Percentiles rank a stretch among this genome's conserved stretches.
These are phyloP conservation scores for Pseudoscleropodium purum DNA, from an alignment of 225 moss, liverwort and hornwort species.

Conservation along the genomic window DNA sequence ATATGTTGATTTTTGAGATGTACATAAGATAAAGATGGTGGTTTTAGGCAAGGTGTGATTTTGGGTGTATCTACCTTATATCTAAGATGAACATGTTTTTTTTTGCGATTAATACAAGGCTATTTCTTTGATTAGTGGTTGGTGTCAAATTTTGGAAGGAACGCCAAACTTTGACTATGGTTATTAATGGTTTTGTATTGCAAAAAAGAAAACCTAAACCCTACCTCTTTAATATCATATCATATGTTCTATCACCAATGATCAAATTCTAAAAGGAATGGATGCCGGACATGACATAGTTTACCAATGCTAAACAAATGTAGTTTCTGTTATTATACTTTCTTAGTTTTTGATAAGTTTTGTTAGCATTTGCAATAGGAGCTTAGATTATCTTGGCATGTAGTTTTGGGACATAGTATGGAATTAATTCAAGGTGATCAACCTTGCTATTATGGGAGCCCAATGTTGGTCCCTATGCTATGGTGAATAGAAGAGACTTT, in stretches of 20 bases:
- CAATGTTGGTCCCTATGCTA: rapidly evolving
- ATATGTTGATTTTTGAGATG: not conserved
- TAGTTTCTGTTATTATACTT: too few species aligned
- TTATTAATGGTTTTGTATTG: not conserved
- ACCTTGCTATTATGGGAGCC: not conserved
- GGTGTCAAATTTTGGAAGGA: not conserved
- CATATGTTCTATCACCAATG: not conserved
- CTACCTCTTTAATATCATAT: not conserved
- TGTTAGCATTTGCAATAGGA: not conserved
- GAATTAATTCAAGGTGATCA: not conserved
- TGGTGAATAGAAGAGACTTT: rapidly evolving
- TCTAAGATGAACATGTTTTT: rapidly evolving
- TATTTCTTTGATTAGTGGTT: rapidly evolving
- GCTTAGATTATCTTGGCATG: not conserved
- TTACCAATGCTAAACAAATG: not conserved
- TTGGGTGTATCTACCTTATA: not conserved
- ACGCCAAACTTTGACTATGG: rapidly evolving
- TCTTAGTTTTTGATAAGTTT: not conserved
- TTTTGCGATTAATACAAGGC: not conserved
- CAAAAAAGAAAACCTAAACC: rapidly evolving
- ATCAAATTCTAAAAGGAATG: not conserved
- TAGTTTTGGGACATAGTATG: not conserved
- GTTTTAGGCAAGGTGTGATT: rapidly evolving
- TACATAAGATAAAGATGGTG: rapidly evolving
- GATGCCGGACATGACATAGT: not conserved